Conservation (phyloP, 2,329 filamentous ascomycete genomes). For the Cercospora zeae-maydis region DNA sequence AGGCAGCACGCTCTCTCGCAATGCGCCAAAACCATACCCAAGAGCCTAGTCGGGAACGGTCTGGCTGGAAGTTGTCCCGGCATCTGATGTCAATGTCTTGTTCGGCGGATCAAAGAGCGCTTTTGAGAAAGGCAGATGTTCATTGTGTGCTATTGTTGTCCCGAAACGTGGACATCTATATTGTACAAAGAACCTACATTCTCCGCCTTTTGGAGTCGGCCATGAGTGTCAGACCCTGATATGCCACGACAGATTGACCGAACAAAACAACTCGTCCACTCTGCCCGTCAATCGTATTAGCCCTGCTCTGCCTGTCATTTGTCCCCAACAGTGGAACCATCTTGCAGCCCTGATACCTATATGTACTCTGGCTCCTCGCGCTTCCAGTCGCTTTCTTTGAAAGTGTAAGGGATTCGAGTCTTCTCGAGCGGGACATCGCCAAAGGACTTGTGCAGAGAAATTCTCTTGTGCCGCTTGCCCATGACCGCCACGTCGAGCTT, state of each 20-base stretch:
- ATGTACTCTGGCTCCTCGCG: not conserved
- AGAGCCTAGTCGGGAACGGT: too few relatives aligned
- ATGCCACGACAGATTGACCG: not conserved
- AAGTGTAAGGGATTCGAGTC: too few relatives aligned
- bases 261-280: not conserved
- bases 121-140: not conserved
- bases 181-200: not conserved
- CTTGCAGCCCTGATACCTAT: not conserved
- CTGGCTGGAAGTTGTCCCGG: too few relatives aligned
- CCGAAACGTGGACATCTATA: not conserved
- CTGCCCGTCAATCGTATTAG: not conserved
- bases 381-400: not conserved
- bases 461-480: not conserved
- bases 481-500: not conserved
- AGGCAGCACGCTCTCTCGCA: not conserved
- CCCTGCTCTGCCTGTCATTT: not conserved
- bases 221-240: not conserved
- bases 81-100: not conserved
- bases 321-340: not conserved
- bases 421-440: not conserved
- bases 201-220: not conserved
- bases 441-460: not conserved
- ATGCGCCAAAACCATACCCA: too few relatives aligned
- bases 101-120: not conserved
- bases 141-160: not conserved